Evolutionary conservation across 1,284 basidiomycete genomes (phyloP).

Genomic region (Cutaneotrichosporon spelunceum): DNA sequence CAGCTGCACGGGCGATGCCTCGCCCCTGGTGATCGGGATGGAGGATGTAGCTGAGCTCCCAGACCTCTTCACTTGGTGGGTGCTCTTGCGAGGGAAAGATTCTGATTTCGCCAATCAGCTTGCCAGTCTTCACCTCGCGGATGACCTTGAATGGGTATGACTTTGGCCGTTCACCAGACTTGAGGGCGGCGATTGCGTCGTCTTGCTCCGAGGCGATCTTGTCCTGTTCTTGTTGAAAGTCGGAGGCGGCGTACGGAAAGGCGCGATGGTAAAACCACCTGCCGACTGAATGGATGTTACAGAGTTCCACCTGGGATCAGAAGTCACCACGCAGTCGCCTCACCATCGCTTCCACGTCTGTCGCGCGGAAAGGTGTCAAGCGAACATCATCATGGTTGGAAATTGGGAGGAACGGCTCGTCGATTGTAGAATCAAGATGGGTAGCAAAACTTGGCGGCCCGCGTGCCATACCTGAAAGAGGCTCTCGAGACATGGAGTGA

Average conservation of each 20-base stretch:
- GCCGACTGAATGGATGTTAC: slow-evolving; percentile 1
- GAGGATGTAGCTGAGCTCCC: slow-evolving; percentile 6
- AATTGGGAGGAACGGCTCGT: neutral
- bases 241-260: neutral
- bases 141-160: slow-evolving; percentile 1
- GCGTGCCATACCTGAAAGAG: too few species aligned
- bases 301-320: slow-evolving; percentile 2
- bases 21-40: slow-evolving; percentile 1
- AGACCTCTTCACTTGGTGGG: neutral
- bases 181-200: neutral
- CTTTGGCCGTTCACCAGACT: neutral
- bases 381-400: neutral
- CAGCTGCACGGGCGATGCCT: neutral
- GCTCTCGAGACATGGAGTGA: neutral
- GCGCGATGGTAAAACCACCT: slow-evolving; percentile 2
- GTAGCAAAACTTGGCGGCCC: neutral
- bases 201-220: neutral
- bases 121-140: neutral
- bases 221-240: neutral
- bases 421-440: neutral
- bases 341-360: slow-evolving; percentile 1
- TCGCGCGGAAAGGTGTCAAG: neutral
- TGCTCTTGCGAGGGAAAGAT: slow-evolving; percentile 3
- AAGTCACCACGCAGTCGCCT: neutral
- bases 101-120: neutral